Percentiles rank a stretch among this genome's conserved stretches.
Conservation (phyloP, 2,329 filamentous ascomycete genomes). For the Penicillium sumatraense region DNA sequence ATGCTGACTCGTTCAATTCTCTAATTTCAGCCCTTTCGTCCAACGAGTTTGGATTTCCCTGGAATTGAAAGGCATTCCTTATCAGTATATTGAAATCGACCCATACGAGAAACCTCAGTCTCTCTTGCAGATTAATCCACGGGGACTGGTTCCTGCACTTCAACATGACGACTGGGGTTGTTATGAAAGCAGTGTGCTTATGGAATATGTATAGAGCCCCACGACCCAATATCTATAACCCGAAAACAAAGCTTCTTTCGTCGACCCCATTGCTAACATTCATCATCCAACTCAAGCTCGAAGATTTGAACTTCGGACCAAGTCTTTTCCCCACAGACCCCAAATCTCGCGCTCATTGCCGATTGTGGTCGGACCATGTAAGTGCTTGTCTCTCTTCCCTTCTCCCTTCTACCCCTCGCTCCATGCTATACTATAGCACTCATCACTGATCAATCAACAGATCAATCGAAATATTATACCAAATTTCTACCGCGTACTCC, state of each 20-base stretch:
- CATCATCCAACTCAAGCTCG: conserved; percentile 67
- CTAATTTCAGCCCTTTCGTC: conserved; percentile 72
- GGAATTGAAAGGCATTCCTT: conserved; percentile 75
- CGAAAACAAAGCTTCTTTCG: neutral
- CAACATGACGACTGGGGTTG: conserved; percentile 80
- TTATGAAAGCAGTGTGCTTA: conserved; percentile 78
- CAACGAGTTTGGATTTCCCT: conserved; percentile 89
- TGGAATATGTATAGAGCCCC: conserved; percentile 77
- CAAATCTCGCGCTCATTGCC: conserved; percentile 71
- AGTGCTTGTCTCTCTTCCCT: conserved; percentile 31
- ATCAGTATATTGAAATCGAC: conserved; percentile 87
- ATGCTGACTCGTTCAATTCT: conserved; percentile 4
- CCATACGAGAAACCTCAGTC: conserved; percentile 74
- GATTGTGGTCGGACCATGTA: conserved; percentile 82
- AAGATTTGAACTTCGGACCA: conserved; percentile 68
- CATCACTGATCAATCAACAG: conserved; percentile 45
- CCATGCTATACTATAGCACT: neutral
- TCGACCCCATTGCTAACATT: conserved; percentile 19
- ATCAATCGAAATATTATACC: conserved; percentile 79
- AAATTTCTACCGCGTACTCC: conserved; percentile 73
- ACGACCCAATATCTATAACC: too few species aligned
- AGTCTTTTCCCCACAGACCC: conserved; percentile 66
- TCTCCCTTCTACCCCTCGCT: too few species aligned
- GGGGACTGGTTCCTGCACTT: conserved; percentile 76
- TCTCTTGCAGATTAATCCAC: conserved; percentile 75